Percentiles rank a stretch among this genome's conserved stretches.
phyloP scores from a whole-genome alignment of 2,329 filamentous ascomycete genomes.

The Chaetomiaceae sp. region DNA sequence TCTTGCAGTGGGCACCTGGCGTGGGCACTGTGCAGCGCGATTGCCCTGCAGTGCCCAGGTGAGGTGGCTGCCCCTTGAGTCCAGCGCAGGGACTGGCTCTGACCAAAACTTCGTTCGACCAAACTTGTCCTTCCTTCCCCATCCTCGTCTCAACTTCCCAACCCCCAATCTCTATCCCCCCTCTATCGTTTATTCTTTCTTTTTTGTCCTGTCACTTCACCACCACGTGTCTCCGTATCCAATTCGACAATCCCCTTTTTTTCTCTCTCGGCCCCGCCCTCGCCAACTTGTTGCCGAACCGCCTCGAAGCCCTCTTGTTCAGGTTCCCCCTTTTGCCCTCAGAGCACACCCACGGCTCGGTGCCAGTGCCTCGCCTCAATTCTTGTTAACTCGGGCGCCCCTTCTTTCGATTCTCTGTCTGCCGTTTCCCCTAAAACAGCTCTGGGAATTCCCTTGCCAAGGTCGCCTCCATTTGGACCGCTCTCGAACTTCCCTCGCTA shows the following conservation, averaged over 20 bases:
- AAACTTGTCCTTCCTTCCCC: slow-evolving; percentile 7
- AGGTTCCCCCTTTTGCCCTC: too few relatives aligned
- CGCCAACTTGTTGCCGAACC: slow-evolving; percentile 5
- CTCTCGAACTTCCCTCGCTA: slow-evolving; percentile 10
- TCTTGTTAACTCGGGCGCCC: slow-evolving; percentile 12
- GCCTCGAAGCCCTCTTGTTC: slow-evolving; percentile 10
- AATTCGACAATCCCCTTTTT: slow-evolving; percentile 7
- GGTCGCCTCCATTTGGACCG: slow-evolving; percentile 10
- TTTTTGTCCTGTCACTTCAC: slow-evolving; percentile 15
- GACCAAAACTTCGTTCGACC: slow-evolving; percentile 12
- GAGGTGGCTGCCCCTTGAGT: background rate
- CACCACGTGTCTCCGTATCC: slow-evolving; percentile 14
- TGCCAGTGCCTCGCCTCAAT: slow-evolving; percentile 16
- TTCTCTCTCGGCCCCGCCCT: background rate
- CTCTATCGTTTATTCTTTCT: slow-evolving; percentile 20
- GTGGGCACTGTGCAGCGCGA: slow-evolving; percentile 18
- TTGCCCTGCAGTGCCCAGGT: slow-evolving; percentile 14
- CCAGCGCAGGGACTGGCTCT: background rate
- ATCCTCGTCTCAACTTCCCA: slow-evolving; percentile 1
- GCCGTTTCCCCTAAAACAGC: slow-evolving; percentile 4
- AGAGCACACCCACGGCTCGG: slow-evolving; percentile 2
- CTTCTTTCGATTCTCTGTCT: slow-evolving; percentile 25
- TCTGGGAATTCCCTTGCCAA: slow-evolving; percentile 19
- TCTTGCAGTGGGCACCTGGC: slow-evolving; percentile 7
- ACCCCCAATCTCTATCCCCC: slow-evolving; percentile 2